Conservation (phyloP, 805 yeast genomes). For the Saitoella complicata region DNA sequence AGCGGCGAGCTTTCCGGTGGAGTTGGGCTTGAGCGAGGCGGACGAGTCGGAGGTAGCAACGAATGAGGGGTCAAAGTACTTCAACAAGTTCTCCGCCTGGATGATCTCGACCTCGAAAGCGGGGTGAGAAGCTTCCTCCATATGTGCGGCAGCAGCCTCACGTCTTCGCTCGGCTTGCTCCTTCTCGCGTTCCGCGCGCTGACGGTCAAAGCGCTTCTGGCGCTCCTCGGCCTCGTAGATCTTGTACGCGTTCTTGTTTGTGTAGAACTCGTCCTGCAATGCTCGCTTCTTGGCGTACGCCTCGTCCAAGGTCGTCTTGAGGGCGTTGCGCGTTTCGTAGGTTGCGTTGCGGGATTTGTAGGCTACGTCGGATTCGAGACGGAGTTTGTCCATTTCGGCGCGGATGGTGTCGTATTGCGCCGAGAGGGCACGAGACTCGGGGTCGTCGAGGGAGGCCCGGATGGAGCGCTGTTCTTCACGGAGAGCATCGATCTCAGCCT, state of each 20-base stretch:
- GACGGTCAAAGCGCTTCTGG: slow-evolving; percentile 36
- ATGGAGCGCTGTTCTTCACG: slow-evolving; percentile 58
- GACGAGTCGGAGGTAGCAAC: neutral
- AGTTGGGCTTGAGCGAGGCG: slow-evolving; percentile 12
- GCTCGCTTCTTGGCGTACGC: slow-evolving; percentile 45
- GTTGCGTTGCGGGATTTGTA: slow-evolving; percentile 51
- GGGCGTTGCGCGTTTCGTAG: slow-evolving; percentile 47
- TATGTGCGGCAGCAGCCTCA: slow-evolving; percentile 52
- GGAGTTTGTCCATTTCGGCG: slow-evolving; percentile 52
- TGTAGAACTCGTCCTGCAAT: slow-evolving; percentile 55
- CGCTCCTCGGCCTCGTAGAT: slow-evolving; percentile 55
- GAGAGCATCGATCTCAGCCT: slow-evolving; percentile 63
- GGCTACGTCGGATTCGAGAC: slow-evolving; percentile 39
- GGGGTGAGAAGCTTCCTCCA: slow-evolving; percentile 55
- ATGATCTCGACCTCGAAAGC: slow-evolving; percentile 71
- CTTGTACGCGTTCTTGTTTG: slow-evolving; percentile 49
- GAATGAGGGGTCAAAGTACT: slow-evolving; percentile 54
- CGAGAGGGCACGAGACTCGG: slow-evolving; percentile 48
- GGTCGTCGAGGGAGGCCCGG: slow-evolving; percentile 44
- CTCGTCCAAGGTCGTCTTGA: slow-evolving; percentile 52
- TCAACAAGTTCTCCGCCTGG: slow-evolving; percentile 55
- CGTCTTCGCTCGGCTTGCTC: slow-evolving; percentile 27
- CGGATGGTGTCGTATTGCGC: slow-evolving; percentile 52
- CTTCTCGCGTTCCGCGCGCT: slow-evolving; percentile 43
- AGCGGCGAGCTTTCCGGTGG: slow-evolving; percentile 15